Evolutionary conservation across 306 rosid genomes (phyloP).

Genomic region (Notholithocarpus densiflorus): DNA sequence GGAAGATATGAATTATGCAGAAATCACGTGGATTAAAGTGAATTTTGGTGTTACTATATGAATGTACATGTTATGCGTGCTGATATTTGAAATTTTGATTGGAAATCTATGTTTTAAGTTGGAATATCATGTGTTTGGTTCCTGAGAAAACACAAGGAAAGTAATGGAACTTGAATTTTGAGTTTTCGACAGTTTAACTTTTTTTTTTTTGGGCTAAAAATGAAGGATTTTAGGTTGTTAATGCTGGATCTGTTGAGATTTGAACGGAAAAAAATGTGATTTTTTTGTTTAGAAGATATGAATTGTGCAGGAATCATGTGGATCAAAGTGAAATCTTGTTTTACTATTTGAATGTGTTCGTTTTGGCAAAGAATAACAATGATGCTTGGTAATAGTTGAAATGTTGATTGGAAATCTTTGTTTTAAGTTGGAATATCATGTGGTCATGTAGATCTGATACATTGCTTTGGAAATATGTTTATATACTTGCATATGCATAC

Average conservation of each 20-base stretch:
- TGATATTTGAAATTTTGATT: not conserved
- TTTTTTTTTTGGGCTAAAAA: not conserved
- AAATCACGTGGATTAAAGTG: not conserved
- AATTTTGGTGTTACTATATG: not conserved
- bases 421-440: not conserved
- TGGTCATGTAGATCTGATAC: not conserved
- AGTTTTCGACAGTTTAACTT: not conserved
- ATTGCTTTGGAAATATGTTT: not conserved
- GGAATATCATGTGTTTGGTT: not conserved
- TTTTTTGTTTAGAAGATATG: not conserved
- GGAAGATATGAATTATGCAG: not conserved
- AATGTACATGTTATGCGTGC: not conserved
- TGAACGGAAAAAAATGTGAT: not conserved
- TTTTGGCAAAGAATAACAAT: not conserved
- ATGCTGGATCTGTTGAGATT: constrained; percentile 12
- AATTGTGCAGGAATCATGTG: not conserved
- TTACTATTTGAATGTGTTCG: not conserved
- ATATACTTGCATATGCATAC: not conserved
- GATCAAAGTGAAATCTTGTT: not conserved
- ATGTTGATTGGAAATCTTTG: not conserved
- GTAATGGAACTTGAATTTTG: not conserved
- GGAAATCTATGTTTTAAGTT: not conserved
- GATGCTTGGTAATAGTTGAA: not conserved
- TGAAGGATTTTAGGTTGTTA: not conserved
- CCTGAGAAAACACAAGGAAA: not conserved